Percentiles rank a stretch among this genome's conserved stretches.
Conservation (phyloP, 306 rosid genomes). For the Luffa acutangula region DNA sequence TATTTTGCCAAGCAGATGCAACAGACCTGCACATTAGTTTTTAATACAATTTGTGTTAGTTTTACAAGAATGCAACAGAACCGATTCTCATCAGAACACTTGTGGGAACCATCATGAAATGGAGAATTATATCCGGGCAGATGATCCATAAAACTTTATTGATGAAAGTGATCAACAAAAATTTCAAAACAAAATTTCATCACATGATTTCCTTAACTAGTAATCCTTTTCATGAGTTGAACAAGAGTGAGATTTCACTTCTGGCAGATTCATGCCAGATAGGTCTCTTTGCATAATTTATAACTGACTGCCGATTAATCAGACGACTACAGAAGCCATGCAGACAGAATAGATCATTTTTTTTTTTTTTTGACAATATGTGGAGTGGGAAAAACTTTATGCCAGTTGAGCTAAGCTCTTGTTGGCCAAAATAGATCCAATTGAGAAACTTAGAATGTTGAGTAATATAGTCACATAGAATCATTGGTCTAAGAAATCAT, state of each 20-base stretch:
- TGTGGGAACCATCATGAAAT: not conserved
- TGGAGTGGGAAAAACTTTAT: too few relatives aligned
- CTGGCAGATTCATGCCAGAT: not conserved
- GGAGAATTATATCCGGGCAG: not conserved
- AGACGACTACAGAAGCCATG: not conserved
- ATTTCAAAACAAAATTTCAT: not conserved
- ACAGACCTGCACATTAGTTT: conserved; percentile 53
- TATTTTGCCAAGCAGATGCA: conserved; percentile 90
- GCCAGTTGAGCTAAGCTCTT: too few relatives aligned
- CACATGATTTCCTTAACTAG: not conserved
- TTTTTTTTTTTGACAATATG: too few relatives aligned
- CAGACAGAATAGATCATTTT: not conserved
- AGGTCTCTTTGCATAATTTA: not conserved
- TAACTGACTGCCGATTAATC: not conserved
- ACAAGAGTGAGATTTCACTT: not conserved
- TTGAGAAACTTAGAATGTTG: not conserved
- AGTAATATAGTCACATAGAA: not conserved
- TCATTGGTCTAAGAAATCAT: not conserved
- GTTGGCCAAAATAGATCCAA: not conserved
- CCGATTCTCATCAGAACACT: not conserved
- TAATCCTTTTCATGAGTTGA: not conserved
- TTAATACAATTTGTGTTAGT: not conserved
- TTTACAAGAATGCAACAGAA: not conserved
- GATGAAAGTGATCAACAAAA: not conserved
- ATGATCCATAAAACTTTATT: not conserved